These are phyloP conservation scores for Boletales sp. DNA, from an alignment of 768 basidiomycete genomes.

Conservation along the genomic window DNA sequence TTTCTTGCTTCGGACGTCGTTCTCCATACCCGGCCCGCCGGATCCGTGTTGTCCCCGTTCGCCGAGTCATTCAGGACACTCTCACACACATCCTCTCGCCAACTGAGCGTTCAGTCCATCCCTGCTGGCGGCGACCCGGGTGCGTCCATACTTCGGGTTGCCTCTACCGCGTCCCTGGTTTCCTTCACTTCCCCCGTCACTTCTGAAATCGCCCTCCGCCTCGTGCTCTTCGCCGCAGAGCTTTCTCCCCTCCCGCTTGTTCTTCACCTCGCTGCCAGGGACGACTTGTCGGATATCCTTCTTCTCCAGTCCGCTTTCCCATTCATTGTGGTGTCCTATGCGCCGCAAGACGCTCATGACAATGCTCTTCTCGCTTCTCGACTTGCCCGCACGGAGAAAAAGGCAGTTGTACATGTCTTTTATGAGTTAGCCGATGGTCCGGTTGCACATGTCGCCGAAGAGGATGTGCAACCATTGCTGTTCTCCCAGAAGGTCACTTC, in stretches of 20 bases:
- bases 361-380: conserved; percentile 84
- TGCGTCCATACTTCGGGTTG: conserved; percentile 49
- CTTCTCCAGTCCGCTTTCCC: conserved; percentile 76
- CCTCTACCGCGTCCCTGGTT: conserved; percentile 39
- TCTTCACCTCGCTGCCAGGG: conserved; percentile 61
- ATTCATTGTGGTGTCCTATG: conserved; percentile 76
- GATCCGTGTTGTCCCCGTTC: conserved; percentile 40
- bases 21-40: conserved; percentile 51
- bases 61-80: conserved; percentile 29
- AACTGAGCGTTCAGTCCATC: conserved; percentile 44
- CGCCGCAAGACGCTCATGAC: conserved; percentile 80
- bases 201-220: conserved; percentile 49
- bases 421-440: conserved; percentile 42
- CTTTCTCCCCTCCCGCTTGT: conserved; percentile 65
- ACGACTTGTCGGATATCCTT: conserved; percentile 72
- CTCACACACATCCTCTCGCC: conserved; percentile 33
- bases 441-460: conserved; percentile 53
- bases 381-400: conserved; percentile 64
- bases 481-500: conserved; percentile 37
- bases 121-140: conserved; percentile 68
- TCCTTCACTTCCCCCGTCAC: conserved; percentile 57
- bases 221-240: conserved; percentile 68
- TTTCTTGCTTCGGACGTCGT: conserved; percentile 65
- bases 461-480: conserved; percentile 59
- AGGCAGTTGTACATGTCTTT: conserved; percentile 85